Evolutionary conservation across 1,284 basidiomycete genomes (phyloP).

Genomic region (Naganishia cerealis): DNA sequence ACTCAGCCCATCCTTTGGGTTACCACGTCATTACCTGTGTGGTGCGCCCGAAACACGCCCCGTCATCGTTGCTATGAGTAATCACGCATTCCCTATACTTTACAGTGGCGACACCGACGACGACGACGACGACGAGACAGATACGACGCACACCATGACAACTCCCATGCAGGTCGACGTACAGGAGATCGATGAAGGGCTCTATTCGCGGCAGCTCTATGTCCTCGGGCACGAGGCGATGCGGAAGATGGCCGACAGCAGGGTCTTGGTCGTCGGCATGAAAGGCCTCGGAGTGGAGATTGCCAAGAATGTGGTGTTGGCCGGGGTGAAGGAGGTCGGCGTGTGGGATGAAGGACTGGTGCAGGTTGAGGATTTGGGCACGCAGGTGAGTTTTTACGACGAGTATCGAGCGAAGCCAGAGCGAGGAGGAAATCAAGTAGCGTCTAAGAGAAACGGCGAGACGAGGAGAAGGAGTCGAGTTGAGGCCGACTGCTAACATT

Average conservation of each 20-base stretch:
- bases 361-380: conserved; percentile 81
- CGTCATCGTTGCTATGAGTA: not conserved
- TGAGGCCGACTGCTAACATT: too few species aligned
- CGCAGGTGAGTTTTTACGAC: conserved; percentile 65
- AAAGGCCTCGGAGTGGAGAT: conserved; percentile 95
- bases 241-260: conserved; percentile 98
- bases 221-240: conserved; percentile 98
- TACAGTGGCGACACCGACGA: not conserved
- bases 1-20: too few species aligned
- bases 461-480: not conserved
- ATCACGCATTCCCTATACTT: not conserved
- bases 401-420: conserved; percentile 1
- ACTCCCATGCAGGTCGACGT: conserved; percentile 25
- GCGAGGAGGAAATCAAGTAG: not conserved
- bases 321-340: conserved; percentile 97
- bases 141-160: conserved; percentile 6
- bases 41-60: not conserved
- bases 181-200: conserved; percentile 62
- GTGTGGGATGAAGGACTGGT: conserved; percentile 91
- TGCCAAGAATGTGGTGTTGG: conserved; percentile 66
- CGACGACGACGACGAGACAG: not conserved
- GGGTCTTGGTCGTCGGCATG: conserved; percentile 90
- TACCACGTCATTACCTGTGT: not conserved
- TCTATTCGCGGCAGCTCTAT: conserved; percentile 94
- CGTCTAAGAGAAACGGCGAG: not conserved